Evolutionary conservation across 768 basidiomycete species (phyloP).

Genomic region (Lactarius sp.): DNA sequence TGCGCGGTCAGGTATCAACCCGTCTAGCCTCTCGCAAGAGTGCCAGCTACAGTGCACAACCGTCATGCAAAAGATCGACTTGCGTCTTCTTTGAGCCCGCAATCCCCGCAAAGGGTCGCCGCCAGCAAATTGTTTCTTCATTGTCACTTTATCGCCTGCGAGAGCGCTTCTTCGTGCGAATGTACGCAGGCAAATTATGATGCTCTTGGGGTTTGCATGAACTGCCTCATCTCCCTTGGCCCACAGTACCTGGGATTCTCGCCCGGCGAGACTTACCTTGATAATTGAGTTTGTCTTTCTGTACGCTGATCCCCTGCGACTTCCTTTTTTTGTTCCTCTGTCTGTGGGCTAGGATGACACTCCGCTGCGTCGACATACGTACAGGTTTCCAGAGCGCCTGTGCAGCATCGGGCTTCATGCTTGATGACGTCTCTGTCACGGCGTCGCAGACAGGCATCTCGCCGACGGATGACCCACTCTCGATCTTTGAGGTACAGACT

Average conservation of each 20-base stretch:
- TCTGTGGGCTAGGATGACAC: not conserved
- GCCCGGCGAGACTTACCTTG: not conserved
- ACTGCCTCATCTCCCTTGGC: not conserved
- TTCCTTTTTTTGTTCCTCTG: not conserved
- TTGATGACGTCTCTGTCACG: not conserved
- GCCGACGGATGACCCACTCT: constrained; percentile 3
- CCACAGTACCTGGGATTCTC: not conserved
- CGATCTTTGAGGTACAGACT: not conserved
- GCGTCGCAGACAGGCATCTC: not conserved
- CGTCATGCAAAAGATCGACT: constrained; percentile 2
- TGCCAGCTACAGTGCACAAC: constrained; percentile 4
- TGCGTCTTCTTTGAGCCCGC: not conserved
- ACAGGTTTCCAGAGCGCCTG: not conserved
- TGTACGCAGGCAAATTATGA: constrained; percentile 9
- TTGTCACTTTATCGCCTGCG: not conserved
- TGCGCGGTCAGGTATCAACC: not conserved
- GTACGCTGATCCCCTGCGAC: not conserved
- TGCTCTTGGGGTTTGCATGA: not conserved
- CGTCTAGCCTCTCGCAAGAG: not conserved
- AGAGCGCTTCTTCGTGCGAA: not conserved
- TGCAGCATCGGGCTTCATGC: not conserved
- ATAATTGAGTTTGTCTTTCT: not conserved
- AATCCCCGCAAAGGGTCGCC: not conserved
- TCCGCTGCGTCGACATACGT: not conserved
- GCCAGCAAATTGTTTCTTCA: not conserved